Evolutionary conservation across 2,329 filamentous ascomycete genomes (phyloP), one percentile per base, ranked within the genome.

Genomic region (Elsinoe arachidis): DNA sequence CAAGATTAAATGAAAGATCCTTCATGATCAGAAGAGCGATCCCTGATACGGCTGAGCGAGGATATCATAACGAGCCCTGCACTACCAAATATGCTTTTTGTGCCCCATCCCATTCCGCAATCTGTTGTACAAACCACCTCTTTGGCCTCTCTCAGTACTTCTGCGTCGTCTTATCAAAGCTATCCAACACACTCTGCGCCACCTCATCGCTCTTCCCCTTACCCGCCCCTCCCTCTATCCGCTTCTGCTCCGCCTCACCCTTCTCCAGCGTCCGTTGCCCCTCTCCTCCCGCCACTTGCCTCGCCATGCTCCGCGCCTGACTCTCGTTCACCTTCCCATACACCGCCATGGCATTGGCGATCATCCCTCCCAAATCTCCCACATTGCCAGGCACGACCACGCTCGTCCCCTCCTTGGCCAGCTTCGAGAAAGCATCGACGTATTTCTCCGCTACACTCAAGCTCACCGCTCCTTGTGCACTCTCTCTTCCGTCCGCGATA

Each of bases 331-430:
- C 88, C 71, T 95, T 96, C 59, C 92, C 90, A 71, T 96, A 99
- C 15, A 99, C 91, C 56, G 90, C 87, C 78, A 99, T 85, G 1
- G 91, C 93, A 15, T 89, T 95, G 38, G 93, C 91, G 71, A 99
- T 97, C 91, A 99, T 96, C 64, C 89, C 84, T 56, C 90, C 87
- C 65, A 99, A 91, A 69, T 99, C 93, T 60, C 93, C 93, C 37
- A 99, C 90, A 68, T 99, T 97, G 10, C 93, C 93, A 0, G 93
- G 93, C 12, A 99, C 91, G 17, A 99, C 90, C 26, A 99, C 87
- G 3, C 90, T 88, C 2, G 93, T 99, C 65, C 93, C 90, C 77
- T 99, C 91, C 75, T 92, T 93, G 53, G 93, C 93, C 64, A 99
- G 78, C 69, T 91, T 89, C 64, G 82, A 86, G 68, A 97, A 99